A percentile compares a stretch with the other conserved stretches of the same genome.
Evolutionary conservation across 2,329 filamentous ascomycete species (phyloP).

Genomic region (Tolypocladium amazonense): DNA sequence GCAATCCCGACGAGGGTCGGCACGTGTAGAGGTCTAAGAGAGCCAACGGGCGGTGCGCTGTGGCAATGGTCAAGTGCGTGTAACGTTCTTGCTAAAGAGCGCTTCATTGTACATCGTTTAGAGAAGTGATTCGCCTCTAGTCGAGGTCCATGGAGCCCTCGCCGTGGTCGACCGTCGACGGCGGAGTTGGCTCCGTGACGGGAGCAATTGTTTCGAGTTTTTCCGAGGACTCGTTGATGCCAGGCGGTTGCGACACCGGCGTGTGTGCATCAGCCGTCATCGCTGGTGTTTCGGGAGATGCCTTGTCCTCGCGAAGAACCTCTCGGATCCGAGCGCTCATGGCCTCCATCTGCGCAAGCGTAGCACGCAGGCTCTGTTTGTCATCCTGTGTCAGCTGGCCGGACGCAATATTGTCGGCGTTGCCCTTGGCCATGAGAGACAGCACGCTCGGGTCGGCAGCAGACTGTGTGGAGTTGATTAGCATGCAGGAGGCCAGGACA

Average conservation of each 20-base stretch:
- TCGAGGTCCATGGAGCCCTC: slow-evolving; percentile 30
- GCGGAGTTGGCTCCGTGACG: slow-evolving; percentile 27
- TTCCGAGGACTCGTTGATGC: slow-evolving; percentile 10
- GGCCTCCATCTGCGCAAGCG: slow-evolving; percentile 35
- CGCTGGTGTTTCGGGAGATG: slow-evolving; percentile 8
- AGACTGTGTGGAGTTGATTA: slow-evolving; percentile 22
- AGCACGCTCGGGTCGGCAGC: slow-evolving; percentile 34
- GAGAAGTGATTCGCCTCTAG: slow-evolving; percentile 7
- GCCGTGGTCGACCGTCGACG: slow-evolving; percentile 27
- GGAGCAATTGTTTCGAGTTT: slow-evolving; percentile 18
- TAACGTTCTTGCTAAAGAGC: not conserved
- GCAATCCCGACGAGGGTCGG: not conserved
- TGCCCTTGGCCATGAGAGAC: slow-evolving; percentile 36
- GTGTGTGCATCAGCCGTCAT: slow-evolving; percentile 12
- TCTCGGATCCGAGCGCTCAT: slow-evolving; percentile 31
- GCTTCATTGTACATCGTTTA: not conserved
- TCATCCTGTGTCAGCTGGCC: slow-evolving; percentile 31
- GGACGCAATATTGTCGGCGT: slow-evolving; percentile 29
- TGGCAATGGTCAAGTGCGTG: not conserved
- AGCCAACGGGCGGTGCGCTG: not conserved
- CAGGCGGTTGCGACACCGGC: slow-evolving; percentile 14
- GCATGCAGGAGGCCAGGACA: not conserved
- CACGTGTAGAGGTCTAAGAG: not conserved
- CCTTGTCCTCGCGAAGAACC: slow-evolving; percentile 23
- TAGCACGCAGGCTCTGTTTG: slow-evolving; percentile 32